Evolutionary conservation across 2,329 filamentous ascomycete genomes (phyloP).

Genomic region (Calycina herbarum): DNA sequence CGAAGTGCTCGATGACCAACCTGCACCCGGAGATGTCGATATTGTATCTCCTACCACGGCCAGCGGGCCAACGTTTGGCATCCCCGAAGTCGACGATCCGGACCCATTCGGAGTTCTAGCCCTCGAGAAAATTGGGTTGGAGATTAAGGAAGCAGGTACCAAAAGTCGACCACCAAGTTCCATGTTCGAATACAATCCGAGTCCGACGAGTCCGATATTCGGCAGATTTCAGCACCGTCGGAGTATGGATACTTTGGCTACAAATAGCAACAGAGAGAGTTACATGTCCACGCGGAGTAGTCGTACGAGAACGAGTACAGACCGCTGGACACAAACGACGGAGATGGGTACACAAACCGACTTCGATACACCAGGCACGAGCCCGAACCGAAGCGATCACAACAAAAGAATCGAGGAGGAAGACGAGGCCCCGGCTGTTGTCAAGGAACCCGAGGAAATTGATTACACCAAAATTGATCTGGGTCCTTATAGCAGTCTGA

Average conservation of each 20-base stretch:
- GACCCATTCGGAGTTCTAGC: slow-evolving; percentile 91
- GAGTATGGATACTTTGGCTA: slow-evolving; percentile 65
- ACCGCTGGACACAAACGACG: slow-evolving; percentile 69
- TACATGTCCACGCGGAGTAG: slow-evolving; percentile 66
- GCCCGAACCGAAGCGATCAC: slow-evolving; percentile 51
- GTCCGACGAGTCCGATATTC: slow-evolving; percentile 71
- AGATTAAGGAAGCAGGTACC: slow-evolving; percentile 87
- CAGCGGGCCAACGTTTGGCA: slow-evolving; percentile 63
- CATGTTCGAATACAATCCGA: slow-evolving; percentile 79
- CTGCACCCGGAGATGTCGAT: slow-evolving; percentile 75
- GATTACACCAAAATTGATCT: slow-evolving; percentile 62
- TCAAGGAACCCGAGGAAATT: slow-evolving; percentile 48
- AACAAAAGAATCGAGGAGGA: slow-evolving; percentile 35
- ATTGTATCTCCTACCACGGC: slow-evolving; percentile 43
- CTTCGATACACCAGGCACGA: slow-evolving; percentile 54
- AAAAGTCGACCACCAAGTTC: slow-evolving; percentile 72
- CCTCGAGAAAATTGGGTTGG: slow-evolving; percentile 84
- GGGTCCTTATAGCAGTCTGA: slow-evolving; percentile 41
- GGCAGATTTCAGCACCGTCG: slow-evolving; percentile 53
- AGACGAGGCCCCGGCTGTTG: slow-evolving; percentile 35
- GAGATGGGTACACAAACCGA: slow-evolving; percentile 63
- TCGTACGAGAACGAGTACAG: slow-evolving; percentile 48
- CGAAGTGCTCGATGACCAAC: slow-evolving; percentile 60
- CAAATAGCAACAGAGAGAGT: slow-evolving; percentile 69
- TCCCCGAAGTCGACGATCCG: slow-evolving; percentile 77